phyloP scores from a whole-genome alignment of 345 rosid genomes.

The Lumnitzera littorea region DNA sequence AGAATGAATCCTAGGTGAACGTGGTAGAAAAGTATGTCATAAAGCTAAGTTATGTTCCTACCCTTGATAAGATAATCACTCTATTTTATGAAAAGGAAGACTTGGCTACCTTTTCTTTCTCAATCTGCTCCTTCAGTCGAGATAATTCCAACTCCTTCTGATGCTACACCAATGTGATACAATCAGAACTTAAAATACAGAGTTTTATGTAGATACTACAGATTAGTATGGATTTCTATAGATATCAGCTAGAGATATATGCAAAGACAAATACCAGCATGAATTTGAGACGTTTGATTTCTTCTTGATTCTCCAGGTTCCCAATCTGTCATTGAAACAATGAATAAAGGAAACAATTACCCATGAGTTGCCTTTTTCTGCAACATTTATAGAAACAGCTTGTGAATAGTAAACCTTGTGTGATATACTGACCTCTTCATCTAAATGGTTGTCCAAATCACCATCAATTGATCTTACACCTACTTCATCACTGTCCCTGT shows the following conservation, averaged over 20 bases:
- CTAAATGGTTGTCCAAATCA: conserved; percentile 29
- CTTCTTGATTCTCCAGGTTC: conserved; percentile 38
- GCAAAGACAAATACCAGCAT: conserved; percentile 63
- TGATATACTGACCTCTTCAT: conserved; percentile 37
- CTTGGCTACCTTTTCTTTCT: conserved; percentile 69
- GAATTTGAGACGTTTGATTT: conserved; percentile 54
- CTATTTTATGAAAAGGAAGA: conserved; percentile 1
- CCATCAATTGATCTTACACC: conserved; percentile 17
- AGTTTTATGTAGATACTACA: conserved; percentile 7
- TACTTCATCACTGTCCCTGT: conserved; percentile 25
- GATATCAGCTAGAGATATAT: neutral
- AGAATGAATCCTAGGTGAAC: too few relatives aligned
- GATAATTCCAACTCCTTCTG: conserved; percentile 84
- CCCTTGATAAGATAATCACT: neutral
- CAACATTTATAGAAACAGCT: too few relatives aligned
- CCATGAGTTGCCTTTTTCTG: neutral
- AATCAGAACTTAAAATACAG: conserved; percentile 3
- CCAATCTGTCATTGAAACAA: conserved; percentile 31
- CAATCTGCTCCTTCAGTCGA: conserved; percentile 66
- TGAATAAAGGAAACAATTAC: conserved; percentile 6
- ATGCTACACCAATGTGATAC: conserved; percentile 35
- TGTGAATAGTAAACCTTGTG: neutral
- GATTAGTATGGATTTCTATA: neutral
- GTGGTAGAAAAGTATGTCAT: neutral
- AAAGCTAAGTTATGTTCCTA: neutral